Percentiles rank a stretch among this genome's conserved stretches.
Evolutionary conservation across 2,329 filamentous ascomycete species (phyloP).

Genomic region (Drechslerella dactyloides): DNA sequence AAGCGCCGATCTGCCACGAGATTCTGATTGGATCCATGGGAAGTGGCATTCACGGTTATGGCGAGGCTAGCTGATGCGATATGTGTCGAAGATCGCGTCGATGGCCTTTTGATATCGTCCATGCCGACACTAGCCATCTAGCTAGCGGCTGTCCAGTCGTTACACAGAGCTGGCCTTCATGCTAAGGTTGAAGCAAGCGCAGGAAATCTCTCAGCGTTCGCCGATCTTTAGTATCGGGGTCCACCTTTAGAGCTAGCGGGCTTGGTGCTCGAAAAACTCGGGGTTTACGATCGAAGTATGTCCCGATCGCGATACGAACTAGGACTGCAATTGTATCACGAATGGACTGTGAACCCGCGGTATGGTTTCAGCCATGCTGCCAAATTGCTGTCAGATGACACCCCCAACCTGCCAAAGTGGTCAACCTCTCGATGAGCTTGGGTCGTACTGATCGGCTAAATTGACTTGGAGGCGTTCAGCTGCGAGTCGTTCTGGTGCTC

Average conservation of each 20-base stretch:
- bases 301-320: constrained; percentile 2
- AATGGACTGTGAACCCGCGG: background rate
- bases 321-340: background rate
- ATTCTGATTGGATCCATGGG: constrained; percentile 3
- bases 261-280: background rate
- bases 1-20: constrained; percentile 16
- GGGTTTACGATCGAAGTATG: background rate
- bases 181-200: background rate
- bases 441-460: background rate
- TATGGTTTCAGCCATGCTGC: background rate
- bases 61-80: constrained; percentile 6
- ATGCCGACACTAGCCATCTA: constrained; percentile 6
- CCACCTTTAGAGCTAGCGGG: constrained; percentile 1
- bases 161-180: constrained; percentile 22
- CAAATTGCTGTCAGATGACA: background rate
- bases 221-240: constrained; percentile 2
- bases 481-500: background rate
- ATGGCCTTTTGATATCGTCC: constrained; percentile 15
- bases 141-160: constrained; percentile 12
- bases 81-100: constrained; percentile 9
- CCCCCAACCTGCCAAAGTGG: background rate
- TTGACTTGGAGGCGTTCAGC: background rate
- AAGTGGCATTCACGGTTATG: constrained; percentile 11
- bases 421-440: background rate
- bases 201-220: background rate